Evolutionary conservation across 345 rosid species (phyloP).

Genomic region (Citrus glauca): DNA sequence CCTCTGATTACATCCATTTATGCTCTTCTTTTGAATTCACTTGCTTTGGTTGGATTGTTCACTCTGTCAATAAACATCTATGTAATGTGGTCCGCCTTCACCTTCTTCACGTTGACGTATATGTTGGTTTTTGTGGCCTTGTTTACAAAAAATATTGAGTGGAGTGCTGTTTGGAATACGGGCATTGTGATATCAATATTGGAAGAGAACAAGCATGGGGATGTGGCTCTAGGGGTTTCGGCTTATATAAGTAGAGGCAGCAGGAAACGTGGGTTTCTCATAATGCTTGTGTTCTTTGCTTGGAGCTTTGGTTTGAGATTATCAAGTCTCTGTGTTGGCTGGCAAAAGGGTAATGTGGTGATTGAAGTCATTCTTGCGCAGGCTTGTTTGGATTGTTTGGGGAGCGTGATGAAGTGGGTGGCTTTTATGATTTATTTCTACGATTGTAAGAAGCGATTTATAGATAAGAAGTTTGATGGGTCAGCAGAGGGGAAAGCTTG

Average conservation of each 20-base stretch:
- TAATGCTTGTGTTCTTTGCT: slow-evolving; percentile 15
- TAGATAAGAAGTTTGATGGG: slow-evolving; percentile 23
- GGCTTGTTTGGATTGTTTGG: slow-evolving; percentile 12
- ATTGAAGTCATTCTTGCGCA: slow-evolving; percentile 1
- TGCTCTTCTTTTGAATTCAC: slow-evolving; percentile 16
- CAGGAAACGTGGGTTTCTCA: slow-evolving; percentile 16
- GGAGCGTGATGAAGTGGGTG: slow-evolving; percentile 26
- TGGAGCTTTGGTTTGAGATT: slow-evolving; percentile 23
- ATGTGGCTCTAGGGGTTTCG: slow-evolving; percentile 20
- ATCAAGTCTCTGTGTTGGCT: slow-evolving; percentile 8
- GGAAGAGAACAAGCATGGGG: slow-evolving; percentile 34
- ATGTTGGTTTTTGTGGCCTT: not conserved
- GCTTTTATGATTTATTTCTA: slow-evolving; percentile 18
- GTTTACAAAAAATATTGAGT: slow-evolving; percentile 22
- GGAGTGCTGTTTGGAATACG: slow-evolving; percentile 39
- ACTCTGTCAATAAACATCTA: not conserved
- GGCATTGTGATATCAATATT: slow-evolving; percentile 28
- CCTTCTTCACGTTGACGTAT: not conserved
- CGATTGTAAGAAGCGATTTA: slow-evolving; percentile 22
- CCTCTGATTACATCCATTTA: slow-evolving; percentile 40
- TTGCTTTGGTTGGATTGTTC: not conserved
- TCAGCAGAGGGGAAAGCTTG: slow-evolving; percentile 20
- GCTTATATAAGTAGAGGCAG: slow-evolving; percentile 30
- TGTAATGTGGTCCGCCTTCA: not conserved
- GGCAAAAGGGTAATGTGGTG: slow-evolving; percentile 8